phyloP scores from a whole-genome alignment of 805 yeast genomes.

The Barnettozyma vustinii region DNA sequence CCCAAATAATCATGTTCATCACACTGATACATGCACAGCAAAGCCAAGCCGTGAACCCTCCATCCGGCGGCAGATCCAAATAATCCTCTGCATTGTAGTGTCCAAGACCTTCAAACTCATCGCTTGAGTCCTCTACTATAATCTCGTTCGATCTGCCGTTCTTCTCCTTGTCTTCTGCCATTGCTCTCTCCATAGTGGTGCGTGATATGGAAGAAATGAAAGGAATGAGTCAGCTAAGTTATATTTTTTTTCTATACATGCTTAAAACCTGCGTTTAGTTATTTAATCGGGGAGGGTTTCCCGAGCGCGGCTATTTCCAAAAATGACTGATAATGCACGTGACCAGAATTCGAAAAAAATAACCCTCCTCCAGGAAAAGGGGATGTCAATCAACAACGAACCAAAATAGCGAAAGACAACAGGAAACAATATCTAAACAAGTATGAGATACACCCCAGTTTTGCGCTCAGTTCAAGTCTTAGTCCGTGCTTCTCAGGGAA shows the following conservation, averaged over 20 bases:
- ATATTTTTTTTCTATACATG: too few species aligned
- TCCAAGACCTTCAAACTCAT: conserved; percentile 14
- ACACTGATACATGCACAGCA: conserved; percentile 31
- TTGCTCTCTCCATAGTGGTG: neutral
- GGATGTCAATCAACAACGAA: neutral
- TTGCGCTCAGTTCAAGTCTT: conserved; percentile 40
- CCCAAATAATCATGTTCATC: conserved; percentile 27
- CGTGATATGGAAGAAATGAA: too few species aligned
- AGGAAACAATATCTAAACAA: neutral
- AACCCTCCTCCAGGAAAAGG: neutral
- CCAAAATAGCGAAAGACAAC: neutral
- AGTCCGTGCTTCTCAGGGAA: conserved; percentile 53
- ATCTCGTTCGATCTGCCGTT: neutral
- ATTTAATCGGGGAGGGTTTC: too few species aligned
- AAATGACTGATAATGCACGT: too few species aligned
- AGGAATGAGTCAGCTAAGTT: too few species aligned
- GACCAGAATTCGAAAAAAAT: too few species aligned
- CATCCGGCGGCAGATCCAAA: conserved; percentile 37
- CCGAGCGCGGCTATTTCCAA: too few species aligned
- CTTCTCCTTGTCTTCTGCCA: neutral
- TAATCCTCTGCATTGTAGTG: conserved; percentile 28
- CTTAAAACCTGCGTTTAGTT: too few species aligned
- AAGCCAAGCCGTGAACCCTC: conserved; percentile 44
- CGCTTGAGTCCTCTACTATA: neutral
- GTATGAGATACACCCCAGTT: conserved; percentile 29